Evolutionary conservation across 805 yeast species (phyloP), one percentile per base, ranked within the genome.

Genomic region (Wickerhamomyces queroliae): DNA sequence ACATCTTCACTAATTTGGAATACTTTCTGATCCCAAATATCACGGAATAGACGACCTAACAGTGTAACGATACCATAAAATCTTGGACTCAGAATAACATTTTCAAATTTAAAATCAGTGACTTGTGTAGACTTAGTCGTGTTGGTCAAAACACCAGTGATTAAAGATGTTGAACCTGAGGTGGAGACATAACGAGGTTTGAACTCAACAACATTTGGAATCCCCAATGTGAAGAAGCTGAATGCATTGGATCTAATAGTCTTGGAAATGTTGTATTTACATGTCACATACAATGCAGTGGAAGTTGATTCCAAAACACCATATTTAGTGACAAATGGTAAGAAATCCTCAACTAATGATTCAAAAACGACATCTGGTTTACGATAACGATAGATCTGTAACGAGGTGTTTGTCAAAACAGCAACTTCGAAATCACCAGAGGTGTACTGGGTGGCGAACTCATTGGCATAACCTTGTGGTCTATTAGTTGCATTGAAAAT

Each of bases 221-320:
- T 55, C 15, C 71, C 69, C 21, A 64, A 55, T 11, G 68, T 59
- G 53, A 67, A 66, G 40, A 70, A 67, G 17, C 64, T 68, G 36
- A 70, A 56, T 4, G 74, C 69, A 36, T 61, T 63, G 1, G 70
- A 61, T 55, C 71, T 63, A 32, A 66, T 55, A 13, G 64, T 53
- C 44, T 68, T 84, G 0, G 91, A 64, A 44, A 76, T 73, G 41
- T 79, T 78, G 47, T 76, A 76, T 40, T 86, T 80, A 54, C 95
- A 84, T 2, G 96, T 85, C 38, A 88, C 78, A 47, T 84, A 83
- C 37, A 93, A 68, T 10, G 96, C 84, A 2, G 93, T 80, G 0
- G 96, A 82, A 55, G 97, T 91, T 4, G 95, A 81, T 59, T 95
- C 99, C 38, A 85, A 80, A 37, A 81, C 73, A 6, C 98, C 97